Evolutionary conservation across 2,329 filamentous ascomycete genomes (phyloP).

Genomic region (Pseudogymnoascus sp.): DNA sequence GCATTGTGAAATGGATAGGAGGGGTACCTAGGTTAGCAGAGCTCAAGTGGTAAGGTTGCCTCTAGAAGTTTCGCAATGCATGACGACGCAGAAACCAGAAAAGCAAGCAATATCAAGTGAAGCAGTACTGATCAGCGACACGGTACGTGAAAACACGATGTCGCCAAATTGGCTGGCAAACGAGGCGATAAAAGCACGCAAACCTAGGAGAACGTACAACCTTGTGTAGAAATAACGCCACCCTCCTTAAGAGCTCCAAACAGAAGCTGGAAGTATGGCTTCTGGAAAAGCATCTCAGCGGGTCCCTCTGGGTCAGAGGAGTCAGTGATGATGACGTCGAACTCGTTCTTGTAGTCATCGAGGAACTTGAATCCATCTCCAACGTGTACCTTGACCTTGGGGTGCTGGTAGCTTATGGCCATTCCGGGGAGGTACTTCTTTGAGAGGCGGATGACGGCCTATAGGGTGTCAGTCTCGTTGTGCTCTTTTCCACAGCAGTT

Average conservation of each 20-base stretch:
- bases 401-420: slow-evolving; percentile 87
- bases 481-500: not conserved
- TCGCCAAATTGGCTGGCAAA: not conserved
- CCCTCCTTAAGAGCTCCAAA: slow-evolving; percentile 83
- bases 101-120: not conserved
- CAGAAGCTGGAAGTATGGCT: slow-evolving; percentile 95
- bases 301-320: slow-evolving; percentile 95
- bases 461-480: not conserved
- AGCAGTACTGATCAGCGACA: not conserved
- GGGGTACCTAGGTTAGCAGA: not conserved
- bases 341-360: slow-evolving; percentile 89
- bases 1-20: not conserved
- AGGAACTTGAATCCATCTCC: slow-evolving; percentile 99
- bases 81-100: not conserved
- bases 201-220: slow-evolving; percentile 84
- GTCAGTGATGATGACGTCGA: slow-evolving; percentile 99
- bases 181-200: slow-evolving; percentile 16
- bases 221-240: slow-evolving; percentile 99
- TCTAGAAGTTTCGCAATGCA: slow-evolving; percentile 3
- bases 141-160: not conserved
- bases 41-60: slow-evolving; percentile 6
- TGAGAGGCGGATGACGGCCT: slow-evolving; percentile 94
- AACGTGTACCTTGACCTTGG: slow-evolving; percentile 84
- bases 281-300: slow-evolving; percentile 94
- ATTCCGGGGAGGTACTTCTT: slow-evolving; percentile 96